Conservation (phyloP, 148 eudicot genomes). For the Fagopyrum homotropicum region DNA sequence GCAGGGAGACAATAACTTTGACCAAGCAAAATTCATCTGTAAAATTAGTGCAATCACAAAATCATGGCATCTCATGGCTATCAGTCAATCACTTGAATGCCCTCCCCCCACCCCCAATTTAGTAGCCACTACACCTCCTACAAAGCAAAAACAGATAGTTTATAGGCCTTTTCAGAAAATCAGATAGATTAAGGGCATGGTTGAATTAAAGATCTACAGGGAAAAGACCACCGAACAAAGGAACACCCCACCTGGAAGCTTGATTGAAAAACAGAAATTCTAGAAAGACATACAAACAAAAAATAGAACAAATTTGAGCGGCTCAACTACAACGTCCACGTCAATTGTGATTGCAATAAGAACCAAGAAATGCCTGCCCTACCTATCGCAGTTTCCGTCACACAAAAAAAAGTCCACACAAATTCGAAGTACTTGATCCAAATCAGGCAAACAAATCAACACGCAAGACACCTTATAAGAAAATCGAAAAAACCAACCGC, state of each 20-base stretch:
- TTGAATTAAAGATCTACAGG: background rate
- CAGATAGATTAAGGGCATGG: background rate
- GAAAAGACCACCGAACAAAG: background rate
- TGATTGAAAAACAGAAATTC: background rate
- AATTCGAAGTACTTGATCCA: background rate
- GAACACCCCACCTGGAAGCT: background rate
- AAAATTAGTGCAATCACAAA: background rate
- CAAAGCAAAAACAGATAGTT: background rate
- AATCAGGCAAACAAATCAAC: background rate
- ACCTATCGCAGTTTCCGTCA: background rate
- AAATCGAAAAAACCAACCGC: background rate
- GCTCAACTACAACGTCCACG: background rate
- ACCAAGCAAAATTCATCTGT: background rate
- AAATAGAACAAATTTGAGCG: background rate
- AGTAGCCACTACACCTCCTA: background rate
- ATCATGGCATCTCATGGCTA: conserved; percentile 1
- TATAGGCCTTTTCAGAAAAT: background rate
- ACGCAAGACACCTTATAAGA: background rate
- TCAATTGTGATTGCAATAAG: background rate
- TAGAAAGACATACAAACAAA: background rate
- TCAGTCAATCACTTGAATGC: background rate
- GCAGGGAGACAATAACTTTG: background rate
- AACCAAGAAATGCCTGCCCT: background rate
- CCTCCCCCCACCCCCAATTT: background rate
- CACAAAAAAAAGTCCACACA: background rate